These are phyloP conservation scores for Spizellomyces punctatus DNA, from an alignment of 192 early-diverging fungal species.

Conservation along the genomic window DNA sequence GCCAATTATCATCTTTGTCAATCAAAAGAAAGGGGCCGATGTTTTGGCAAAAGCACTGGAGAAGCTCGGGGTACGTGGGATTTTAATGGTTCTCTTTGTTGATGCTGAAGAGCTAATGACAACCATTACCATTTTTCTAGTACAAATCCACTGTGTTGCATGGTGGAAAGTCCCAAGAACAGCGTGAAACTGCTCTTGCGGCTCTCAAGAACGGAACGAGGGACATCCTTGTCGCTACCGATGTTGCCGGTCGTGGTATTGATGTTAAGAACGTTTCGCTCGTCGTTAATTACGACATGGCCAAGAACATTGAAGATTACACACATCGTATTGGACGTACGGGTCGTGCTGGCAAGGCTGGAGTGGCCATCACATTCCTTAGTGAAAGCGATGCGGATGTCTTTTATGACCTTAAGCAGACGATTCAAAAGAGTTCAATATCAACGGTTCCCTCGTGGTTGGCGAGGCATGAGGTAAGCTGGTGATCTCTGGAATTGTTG, in stretches of 20 bases:
- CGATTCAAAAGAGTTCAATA: constrained; percentile 73
- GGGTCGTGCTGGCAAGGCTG: constrained; percentile 92
- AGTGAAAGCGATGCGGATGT: constrained; percentile 82
- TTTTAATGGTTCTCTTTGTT: constrained; percentile 31
- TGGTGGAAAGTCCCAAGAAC: constrained; percentile 96
- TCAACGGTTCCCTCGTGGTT: constrained; percentile 84
- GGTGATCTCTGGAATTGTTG: background rate
- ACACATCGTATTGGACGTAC: constrained; percentile 99
- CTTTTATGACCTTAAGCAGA: constrained; percentile 78
- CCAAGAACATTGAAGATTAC: constrained; percentile 97
- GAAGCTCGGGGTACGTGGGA: constrained; percentile 52
- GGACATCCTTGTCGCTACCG: constrained; percentile 94
- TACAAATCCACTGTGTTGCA: constrained; percentile 81
- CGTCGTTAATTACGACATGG: constrained; percentile 98
- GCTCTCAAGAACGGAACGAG: constrained; percentile 79
- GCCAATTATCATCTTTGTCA: constrained; percentile 98
- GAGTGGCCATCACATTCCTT: constrained; percentile 90
- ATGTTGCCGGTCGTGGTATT: constrained; percentile 98
- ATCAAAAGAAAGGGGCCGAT: constrained; percentile 93
- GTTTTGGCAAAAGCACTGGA: constrained; percentile 78
- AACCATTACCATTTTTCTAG: constrained; percentile 22
- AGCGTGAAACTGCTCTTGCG: constrained; percentile 85
- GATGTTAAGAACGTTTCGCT: constrained; percentile 97
- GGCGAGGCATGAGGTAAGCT: constrained; percentile 63
- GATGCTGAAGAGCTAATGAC: background rate